Evolutionary conservation across 768 basidiomycete species (phyloP).

Genomic region (Boletus patriciae): DNA sequence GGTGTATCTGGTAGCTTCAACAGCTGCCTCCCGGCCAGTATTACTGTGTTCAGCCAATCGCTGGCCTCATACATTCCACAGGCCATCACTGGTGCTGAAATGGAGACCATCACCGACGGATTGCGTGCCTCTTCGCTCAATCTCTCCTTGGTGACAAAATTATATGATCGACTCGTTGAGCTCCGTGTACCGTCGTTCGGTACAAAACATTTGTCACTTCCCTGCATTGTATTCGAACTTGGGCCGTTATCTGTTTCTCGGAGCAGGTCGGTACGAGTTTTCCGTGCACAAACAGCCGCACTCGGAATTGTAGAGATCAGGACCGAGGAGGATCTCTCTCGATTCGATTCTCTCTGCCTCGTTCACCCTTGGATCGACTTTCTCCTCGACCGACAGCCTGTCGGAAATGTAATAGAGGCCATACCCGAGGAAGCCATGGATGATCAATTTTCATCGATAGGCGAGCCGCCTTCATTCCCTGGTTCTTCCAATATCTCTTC

Average conservation of each 20-base stretch:
- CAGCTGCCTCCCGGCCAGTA: constrained; percentile 7
- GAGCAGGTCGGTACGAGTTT: not conserved
- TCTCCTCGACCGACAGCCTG: constrained; percentile 5
- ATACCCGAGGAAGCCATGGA: not conserved
- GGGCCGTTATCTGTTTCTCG: not conserved
- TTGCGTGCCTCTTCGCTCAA: not conserved
- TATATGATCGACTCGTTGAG: constrained; percentile 1
- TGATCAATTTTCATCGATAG: not conserved
- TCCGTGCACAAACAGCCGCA: not conserved
- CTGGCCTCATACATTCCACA: not conserved
- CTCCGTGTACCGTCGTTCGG: constrained; percentile 3
- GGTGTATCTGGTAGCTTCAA: constrained; percentile 8
- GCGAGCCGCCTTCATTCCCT: too few species aligned
- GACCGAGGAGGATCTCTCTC: constrained; percentile 7
- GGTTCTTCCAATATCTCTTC: too few species aligned
- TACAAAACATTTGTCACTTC: constrained; percentile 4
- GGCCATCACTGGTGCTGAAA: not conserved
- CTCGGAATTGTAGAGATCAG: constrained; percentile 11
- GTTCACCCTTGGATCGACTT: constrained; percentile 15
- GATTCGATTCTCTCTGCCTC: not conserved
- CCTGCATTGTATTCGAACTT: constrained; percentile 10
- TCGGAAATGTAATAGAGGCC: not conserved
- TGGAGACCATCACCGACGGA: not conserved
- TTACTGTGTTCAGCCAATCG: not conserved
- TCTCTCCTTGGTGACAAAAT: not conserved